A percentile compares a stretch with the other conserved stretches of the same genome.
Evolutionary conservation across 352 stramenopile species (phyloP).

Genomic region (Phytopythium montanum): DNA sequence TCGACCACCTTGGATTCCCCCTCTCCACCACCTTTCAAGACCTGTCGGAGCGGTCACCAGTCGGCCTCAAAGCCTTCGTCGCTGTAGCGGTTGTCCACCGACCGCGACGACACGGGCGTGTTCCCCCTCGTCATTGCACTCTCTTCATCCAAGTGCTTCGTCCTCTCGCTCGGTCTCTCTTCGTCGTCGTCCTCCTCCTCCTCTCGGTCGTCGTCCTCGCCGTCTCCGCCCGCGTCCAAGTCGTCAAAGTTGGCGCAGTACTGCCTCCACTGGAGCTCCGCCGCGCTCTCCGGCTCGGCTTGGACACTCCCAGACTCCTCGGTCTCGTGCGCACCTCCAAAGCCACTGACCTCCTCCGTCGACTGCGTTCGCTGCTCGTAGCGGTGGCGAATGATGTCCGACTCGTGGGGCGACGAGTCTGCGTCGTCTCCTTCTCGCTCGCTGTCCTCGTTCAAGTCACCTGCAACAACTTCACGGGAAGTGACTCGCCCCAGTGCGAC

Average conservation of each 20-base stretch:
- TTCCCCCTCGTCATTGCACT: not conserved
- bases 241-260: conserved; percentile 7
- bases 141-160: not conserved
- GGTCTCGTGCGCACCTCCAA: not conserved
- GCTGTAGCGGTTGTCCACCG: conserved; percentile 28
- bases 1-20: not conserved
- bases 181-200: conserved; percentile 5
- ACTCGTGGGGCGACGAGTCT: conserved; percentile 1
- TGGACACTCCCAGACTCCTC: conserved; percentile 1
- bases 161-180: conserved; percentile 7
- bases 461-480: not conserved
- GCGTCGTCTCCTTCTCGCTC: not conserved
- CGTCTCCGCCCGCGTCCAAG: not conserved
- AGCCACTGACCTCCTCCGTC: not conserved
- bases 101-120: conserved; percentile 13
- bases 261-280: conserved; percentile 2
- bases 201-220: conserved; percentile 17
- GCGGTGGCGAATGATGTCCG: not conserved
- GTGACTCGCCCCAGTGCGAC: conserved; percentile 37
- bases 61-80: conserved; percentile 58
- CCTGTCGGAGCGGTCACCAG: conserved; percentile 16
- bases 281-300: conserved; percentile 3
- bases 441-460: conserved; percentile 9
- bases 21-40: not conserved
- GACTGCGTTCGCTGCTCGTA: not conserved